These are phyloP conservation scores for Coniochaeta sp. DNA, from an alignment of 2,329 filamentous ascomycete species.

Conservation along the genomic window DNA sequence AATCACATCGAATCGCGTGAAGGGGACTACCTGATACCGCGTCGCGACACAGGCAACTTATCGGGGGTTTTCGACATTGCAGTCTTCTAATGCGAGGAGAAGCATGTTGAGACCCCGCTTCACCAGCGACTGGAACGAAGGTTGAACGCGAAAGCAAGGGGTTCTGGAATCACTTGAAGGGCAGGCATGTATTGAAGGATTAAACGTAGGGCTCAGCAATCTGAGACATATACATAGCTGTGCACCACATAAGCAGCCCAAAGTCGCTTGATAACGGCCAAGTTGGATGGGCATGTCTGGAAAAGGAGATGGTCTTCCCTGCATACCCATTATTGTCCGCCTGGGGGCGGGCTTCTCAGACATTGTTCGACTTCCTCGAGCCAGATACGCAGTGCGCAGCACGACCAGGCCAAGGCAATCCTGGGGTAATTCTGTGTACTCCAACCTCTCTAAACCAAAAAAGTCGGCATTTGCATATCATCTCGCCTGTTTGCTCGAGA, in stretches of 20 bases:
- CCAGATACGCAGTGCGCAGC: too few relatives aligned
- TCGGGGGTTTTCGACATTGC: neutral
- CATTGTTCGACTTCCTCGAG: too few relatives aligned
- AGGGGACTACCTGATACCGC: neutral
- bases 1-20: neutral
- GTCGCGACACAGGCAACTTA: too few relatives aligned
- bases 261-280: neutral
- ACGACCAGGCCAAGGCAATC: too few relatives aligned
- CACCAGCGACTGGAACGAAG: neutral
- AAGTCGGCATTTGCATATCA: too few relatives aligned
- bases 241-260: neutral
- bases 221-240: neutral
- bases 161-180: neutral
- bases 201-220: neutral
- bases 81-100: neutral
- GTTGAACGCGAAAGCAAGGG: neutral
- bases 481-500: too few relatives aligned
- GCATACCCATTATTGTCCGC: neutral
- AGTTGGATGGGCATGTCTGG: neutral
- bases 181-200: too few relatives aligned
- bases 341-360: too few relatives aligned
- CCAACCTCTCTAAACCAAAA: too few relatives aligned
- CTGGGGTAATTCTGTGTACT: too few relatives aligned
- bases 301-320: neutral
- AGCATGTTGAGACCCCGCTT: neutral